Conservation (phyloP, 2,329 filamentous ascomycete genomes). For the Aspergillus unguis region DNA sequence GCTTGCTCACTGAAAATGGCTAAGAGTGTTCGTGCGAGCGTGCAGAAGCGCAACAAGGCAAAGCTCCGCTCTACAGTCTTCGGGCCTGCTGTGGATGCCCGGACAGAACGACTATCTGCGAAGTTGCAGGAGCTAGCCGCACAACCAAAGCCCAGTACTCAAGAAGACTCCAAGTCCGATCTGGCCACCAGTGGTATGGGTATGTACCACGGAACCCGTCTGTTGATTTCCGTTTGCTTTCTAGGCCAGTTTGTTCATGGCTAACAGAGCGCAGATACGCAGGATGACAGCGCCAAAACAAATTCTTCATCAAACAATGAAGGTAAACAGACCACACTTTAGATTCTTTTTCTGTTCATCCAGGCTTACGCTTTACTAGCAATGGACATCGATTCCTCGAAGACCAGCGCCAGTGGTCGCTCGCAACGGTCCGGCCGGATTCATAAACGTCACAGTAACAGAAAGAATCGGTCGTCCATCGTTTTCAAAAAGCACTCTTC, state of each 20-base stretch:
- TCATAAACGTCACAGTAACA: slow-evolving; percentile 38
- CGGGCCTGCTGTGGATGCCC: slow-evolving; percentile 73
- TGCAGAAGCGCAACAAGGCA: slow-evolving; percentile 77
- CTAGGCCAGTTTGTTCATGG: neutral
- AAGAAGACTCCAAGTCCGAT: slow-evolving; percentile 41
- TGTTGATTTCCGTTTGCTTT: neutral
- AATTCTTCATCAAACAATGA: slow-evolving; percentile 19
- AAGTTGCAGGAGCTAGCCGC: slow-evolving; percentile 79
- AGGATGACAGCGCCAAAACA: slow-evolving; percentile 12
- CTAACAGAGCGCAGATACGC: slow-evolving; percentile 18
- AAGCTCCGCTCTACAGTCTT: slow-evolving; percentile 79
- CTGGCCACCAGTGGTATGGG: slow-evolving; percentile 22
- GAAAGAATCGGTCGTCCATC: slow-evolving; percentile 37
- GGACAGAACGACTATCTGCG: slow-evolving; percentile 77
- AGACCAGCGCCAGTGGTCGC: slow-evolving; percentile 20
- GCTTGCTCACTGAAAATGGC: slow-evolving; percentile 61
- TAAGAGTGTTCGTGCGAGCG: slow-evolving; percentile 76
- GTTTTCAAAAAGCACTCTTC: slow-evolving; percentile 35
- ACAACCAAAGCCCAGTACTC: slow-evolving; percentile 64
- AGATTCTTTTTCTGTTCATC: neutral
- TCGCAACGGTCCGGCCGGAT: slow-evolving; percentile 34
- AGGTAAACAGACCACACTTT: slow-evolving; percentile 18
- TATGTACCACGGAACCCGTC: slow-evolving; percentile 16
- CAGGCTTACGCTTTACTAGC: slow-evolving; percentile 18
- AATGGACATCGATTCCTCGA: slow-evolving; percentile 41